These are phyloP conservation scores for Helminthosporium solani DNA, from an alignment of 2,329 filamentous ascomycete genomes.

Conservation along the genomic window DNA sequence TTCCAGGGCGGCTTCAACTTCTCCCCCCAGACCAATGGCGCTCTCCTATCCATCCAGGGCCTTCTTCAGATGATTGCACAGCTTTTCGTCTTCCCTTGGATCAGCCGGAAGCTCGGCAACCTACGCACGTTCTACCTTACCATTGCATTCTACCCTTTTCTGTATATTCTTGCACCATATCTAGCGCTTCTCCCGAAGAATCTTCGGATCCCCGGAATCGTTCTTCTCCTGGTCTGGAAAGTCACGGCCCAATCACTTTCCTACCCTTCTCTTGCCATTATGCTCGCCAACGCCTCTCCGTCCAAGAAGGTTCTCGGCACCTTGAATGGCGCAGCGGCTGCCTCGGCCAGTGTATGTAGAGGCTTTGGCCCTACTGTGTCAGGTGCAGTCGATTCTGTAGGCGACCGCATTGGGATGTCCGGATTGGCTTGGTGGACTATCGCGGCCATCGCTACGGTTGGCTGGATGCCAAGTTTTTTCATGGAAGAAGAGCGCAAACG, in stretches of 20 bases:
- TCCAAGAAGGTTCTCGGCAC: slow-evolving; percentile 82
- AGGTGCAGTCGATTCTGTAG: slow-evolving; percentile 78
- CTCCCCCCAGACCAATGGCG: slow-evolving; percentile 78
- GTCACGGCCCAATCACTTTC: slow-evolving; percentile 89
- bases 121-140: slow-evolving; percentile 80
- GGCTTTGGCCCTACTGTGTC: slow-evolving; percentile 88
- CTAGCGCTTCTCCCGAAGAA: slow-evolving; percentile 75
- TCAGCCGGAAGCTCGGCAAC: slow-evolving; percentile 73
- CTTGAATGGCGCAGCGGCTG: slow-evolving; percentile 89
- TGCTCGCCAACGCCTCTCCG: slow-evolving; percentile 84
- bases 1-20: slow-evolving; percentile 87
- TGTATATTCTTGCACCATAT: slow-evolving; percentile 88
- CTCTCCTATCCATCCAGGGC: slow-evolving; percentile 86
- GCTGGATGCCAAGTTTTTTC: slow-evolving; percentile 52
- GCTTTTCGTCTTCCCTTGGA: slow-evolving; percentile 76
- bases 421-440: slow-evolving; percentile 94
- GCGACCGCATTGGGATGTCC: slow-evolving; percentile 77
- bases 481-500: slow-evolving; percentile 65
- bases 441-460: slow-evolving; percentile 71
- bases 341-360: slow-evolving; percentile 83
- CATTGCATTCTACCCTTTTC: slow-evolving; percentile 77
- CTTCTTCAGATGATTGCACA: slow-evolving; percentile 86
- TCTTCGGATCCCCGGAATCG: slow-evolving; percentile 73
- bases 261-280: slow-evolving; percentile 85
- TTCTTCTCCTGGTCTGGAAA: slow-evolving; percentile 80